Evolutionary conservation across 768 basidiomycete species (phyloP), one percentile per base, ranked within the genome.

Genomic region (Boletus patriciae): DNA sequence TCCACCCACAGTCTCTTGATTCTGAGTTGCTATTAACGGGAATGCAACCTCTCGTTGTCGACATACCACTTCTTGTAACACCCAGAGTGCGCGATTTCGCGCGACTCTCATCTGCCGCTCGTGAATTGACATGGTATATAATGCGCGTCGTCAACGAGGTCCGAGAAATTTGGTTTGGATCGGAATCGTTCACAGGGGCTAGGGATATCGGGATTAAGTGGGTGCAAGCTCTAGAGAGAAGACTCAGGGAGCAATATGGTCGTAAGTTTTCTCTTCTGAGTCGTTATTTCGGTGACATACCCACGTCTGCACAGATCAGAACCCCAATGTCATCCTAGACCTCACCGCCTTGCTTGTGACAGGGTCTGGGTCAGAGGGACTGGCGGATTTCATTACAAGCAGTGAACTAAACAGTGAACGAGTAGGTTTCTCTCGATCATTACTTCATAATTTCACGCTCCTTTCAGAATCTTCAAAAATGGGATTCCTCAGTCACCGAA

Each of bases 401-500:
- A 82, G 82, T 19, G 89, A 91, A 63, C 85, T 87, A 65, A 88
- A 88, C 80, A 90, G 86, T 57, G 91, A 94, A 73, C 78, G 92
- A 68, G 92, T 91, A 73, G 62, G 75, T 68, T 38, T 54, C 43
- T 42, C 41, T 41, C 47, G 50, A 59, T 59, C 54, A 43, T 54
- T 49, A 12, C 29, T 45, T n/a, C 46, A 46, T 44, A 57, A 58
- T 34, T 64, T 72, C 54, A 73, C 55, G 41, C 43, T 59, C 37
- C 34, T 66, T 58, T 48, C 60, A 93, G 91, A 84, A 85, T 46
- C 78, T 93, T 54, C 85, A 86, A 67, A 91, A 90, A 69, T 94
- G 91, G 91, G 90, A 93, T 67, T 76, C 82, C 2, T 84, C 83
- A 5, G 81, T 92, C 62, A 77, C 78, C 11, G 88, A 92, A 58